Base-by-base conservation (phyloP, 768 basidiomycete species). In the Leucocoprinus leucothites region DNA sequence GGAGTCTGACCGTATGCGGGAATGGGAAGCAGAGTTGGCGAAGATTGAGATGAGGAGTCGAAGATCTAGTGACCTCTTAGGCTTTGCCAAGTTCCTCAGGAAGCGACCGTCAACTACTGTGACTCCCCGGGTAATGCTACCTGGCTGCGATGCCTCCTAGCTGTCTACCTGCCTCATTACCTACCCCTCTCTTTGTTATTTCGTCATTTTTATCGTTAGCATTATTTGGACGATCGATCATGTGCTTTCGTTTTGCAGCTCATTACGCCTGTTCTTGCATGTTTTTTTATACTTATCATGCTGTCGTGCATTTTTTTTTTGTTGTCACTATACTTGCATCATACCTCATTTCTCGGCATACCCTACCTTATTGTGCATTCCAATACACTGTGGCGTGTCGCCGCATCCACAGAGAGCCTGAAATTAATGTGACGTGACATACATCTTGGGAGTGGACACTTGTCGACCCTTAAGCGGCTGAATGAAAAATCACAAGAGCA, bases 1-100 rank as follows among this genome's bases (percentile, higher is more conserved):
- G 41, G 47, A 54, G 52, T 49, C 47, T n/a, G 44, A 56, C 41
- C 74, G 77, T 41, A 72, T 82, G 64, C 72, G 75, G 52, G 89
- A 85, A 60, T 92, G 90, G 89, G 90, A 91, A 68, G 83, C 82
- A 65, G 88, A 91, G 73, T 76, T 90, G 43, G 82, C 77, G 57
- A 77, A 81, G 58, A 89, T 91, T 60, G 89, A 90, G 69, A 70
- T 74, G 61, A 72, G 72, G 67, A 87, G 82, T 69, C 80, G 79
- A 43, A 68, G 71, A 62, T 75, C 74, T 44, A 81, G 76, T 56
- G 76, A 78, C 62, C 63, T 78, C 65, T 66, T 77, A 42, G 76
- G 78, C 18, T 80, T 78, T 63, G 67, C 70, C 36, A 70, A 67
- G 55, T 56, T 56, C 41, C 74, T 71, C 67, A 67, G 70, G 62